Conservation (phyloP, 2,329 filamentous ascomycete genomes). For the Aureobasidium namibiae region DNA sequence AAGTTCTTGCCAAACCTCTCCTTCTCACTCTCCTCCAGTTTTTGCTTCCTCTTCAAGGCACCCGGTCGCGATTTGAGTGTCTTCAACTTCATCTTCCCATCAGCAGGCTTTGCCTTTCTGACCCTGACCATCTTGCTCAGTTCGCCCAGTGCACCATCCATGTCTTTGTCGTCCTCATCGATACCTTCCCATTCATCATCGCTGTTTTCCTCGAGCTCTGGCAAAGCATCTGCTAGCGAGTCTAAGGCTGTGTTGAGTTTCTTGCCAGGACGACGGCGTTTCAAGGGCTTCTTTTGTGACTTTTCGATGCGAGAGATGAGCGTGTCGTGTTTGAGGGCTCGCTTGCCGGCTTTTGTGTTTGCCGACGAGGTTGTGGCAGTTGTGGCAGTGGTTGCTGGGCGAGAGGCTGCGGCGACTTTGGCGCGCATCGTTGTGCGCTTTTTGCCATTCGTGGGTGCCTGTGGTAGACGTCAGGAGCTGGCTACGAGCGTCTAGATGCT, state of each 20-base stretch:
- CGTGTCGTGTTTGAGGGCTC: conserved; percentile 67
- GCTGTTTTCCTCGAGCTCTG: conserved; percentile 44
- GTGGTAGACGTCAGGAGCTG: not conserved
- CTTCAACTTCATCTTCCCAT: conserved; percentile 62
- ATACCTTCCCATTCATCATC: conserved; percentile 34
- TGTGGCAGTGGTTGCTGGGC: conserved; percentile 39
- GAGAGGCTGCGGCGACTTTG: conserved; percentile 41
- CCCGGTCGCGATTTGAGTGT: conserved; percentile 69
- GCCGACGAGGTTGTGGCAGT: conserved; percentile 40
- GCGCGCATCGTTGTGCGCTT: conserved; percentile 51
- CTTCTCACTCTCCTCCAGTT: conserved; percentile 70
- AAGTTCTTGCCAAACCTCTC: conserved; percentile 77
- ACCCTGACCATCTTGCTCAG: conserved; percentile 18
- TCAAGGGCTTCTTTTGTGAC: conserved; percentile 33
- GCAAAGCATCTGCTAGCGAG: conserved; percentile 71
- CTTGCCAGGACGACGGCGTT: conserved; percentile 58
- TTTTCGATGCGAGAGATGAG: conserved; percentile 73
- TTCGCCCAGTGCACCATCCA: conserved; percentile 6
- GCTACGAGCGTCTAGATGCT: no score
- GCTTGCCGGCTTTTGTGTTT: conserved; percentile 75
- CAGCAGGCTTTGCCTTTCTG: conserved; percentile 23
- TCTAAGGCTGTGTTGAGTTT: conserved; percentile 71
- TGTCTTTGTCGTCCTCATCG: conserved; percentile 19
- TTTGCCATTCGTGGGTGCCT: conserved; percentile 31
- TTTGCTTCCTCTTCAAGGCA: conserved; percentile 75